These are phyloP conservation scores for Gelatoporia subvermispora DNA, from an alignment of 768 basidiomycete species.

Conservation along the genomic window DNA sequence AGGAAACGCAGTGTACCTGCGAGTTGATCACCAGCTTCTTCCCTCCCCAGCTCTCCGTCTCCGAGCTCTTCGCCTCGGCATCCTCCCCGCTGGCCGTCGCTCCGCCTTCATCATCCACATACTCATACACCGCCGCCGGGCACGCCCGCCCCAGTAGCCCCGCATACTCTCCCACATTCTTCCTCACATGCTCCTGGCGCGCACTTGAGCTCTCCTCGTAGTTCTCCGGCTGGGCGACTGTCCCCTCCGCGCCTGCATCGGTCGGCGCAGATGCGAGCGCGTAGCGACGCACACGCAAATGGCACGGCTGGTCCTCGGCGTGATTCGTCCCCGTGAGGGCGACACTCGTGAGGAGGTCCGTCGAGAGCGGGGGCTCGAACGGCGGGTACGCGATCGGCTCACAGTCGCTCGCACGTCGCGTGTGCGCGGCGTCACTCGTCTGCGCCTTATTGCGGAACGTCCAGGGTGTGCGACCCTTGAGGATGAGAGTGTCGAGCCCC, in stretches of 20 bases:
- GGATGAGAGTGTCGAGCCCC: slow-evolving; percentile 79
- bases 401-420: slow-evolving; percentile 58
- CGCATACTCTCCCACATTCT: slow-evolving; percentile 76
- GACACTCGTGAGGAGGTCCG: slow-evolving; percentile 88
- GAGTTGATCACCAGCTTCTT: slow-evolving; percentile 95
- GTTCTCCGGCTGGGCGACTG: slow-evolving; percentile 19
- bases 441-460: slow-evolving; percentile 69
- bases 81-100: no score
- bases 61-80: slow-evolving; percentile 27
- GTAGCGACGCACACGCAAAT: slow-evolving; percentile 62
- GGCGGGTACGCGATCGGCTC: slow-evolving; percentile 81
- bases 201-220: slow-evolving; percentile 38
- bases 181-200: slow-evolving; percentile 61
- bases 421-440: slow-evolving; percentile 63
- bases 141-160: slow-evolving; percentile 87
- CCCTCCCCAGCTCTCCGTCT: slow-evolving; percentile 62
- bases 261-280: slow-evolving; percentile 18
- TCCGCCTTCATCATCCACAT: slow-evolving; percentile 64
- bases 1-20: slow-evolving; percentile 50
- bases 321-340: slow-evolving; percentile 93
- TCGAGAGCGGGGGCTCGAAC: slow-evolving; percentile 85
- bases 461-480: slow-evolving; percentile 88
- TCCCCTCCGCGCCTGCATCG: slow-evolving; percentile 22
- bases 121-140: slow-evolving; percentile 96
- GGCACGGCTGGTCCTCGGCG: slow-evolving; percentile 92